Base-by-base conservation (phyloP, 768 basidiomycete genomes). In the Tricholoma sp. region DNA sequence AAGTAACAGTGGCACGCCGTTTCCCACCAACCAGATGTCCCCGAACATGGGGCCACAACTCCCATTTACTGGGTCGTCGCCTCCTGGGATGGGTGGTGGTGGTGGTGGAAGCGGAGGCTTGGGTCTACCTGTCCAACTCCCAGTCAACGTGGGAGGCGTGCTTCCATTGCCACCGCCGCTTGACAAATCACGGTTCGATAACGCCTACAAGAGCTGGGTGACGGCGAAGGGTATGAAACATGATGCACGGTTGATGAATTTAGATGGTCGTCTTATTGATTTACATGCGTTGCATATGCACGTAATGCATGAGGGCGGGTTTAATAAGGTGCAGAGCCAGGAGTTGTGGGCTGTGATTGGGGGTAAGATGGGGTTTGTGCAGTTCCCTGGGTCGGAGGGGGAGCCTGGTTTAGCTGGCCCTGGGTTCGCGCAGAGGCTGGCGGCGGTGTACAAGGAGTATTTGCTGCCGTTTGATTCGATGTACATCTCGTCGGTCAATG, bases 301-400 rank as follows among this genome's bases (percentile, higher is more conserved):
- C 49, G 86, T 89, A 27, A 78, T 86, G 68, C 74, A 70, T 32
- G 81, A 83, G 65, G 83, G 83, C 54, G 87, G 86, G 32, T 61
- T 65, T 43, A 35, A 55, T 14, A 76, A 76, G 57, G 80, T 86
- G 11, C 72, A 73, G 22, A 70, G 72, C 56, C 77, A 79, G 49
- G 86, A 88, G 32, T 59, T 76, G 57, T 90, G 88, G 89, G 64
- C 79, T 14, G 72, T 85, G 46, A 81, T 91, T 56, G 89, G 81
- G 16, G 88, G 79, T n/a, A 79, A 78, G 21, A 74, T 91, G 69
- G 84, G 83, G 16, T 82, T 85, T 63, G 77, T 84, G 2, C 77
- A 84, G 54, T 87, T 89, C 61, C 84, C 84, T 2, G 85, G 77
- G 4, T 80, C 72, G 10, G 84, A 81, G 0, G 68, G 74, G 4